Base-by-base conservation (phyloP, 2,329 filamentous ascomycete species). In the Neofusicoccum umdonicola region DNA sequence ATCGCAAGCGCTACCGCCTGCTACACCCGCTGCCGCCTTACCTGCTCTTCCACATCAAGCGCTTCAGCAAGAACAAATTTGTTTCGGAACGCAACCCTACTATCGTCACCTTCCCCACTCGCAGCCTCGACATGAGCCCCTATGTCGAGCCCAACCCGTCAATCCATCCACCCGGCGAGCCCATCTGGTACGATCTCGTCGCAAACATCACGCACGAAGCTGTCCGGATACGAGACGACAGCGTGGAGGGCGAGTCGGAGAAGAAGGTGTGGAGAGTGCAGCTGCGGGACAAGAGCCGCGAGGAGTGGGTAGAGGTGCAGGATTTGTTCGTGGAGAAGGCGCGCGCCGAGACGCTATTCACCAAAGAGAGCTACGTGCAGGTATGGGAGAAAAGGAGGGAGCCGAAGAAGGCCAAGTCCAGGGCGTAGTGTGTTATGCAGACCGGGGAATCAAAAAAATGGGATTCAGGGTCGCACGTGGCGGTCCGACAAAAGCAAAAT, bases 261-360 rank as follows among this genome's bases (percentile, higher is more conserved):
- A 91, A 91, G 79, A 96, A 96, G 76, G 92, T 93, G 12, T 99
- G 95, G 93, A 93, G 96, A 76, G 92, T 93, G 22, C 95, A 99
- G 80, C 80, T 99, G 58, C 84, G 88, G 71, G 91, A 97, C 74
- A 90, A 91, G 73, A 89, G 88, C 27, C 85, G 89, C 22, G 90
- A 91, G 39, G 90, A 96, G 75, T 99, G 95, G 95, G 87, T 96
- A 62, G 90, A 96, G 65, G 90, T 93, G 64, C 95, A 99, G 81
- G 95, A 99, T 80, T 76, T 99, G 69, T 97, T 90, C 75, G 94
- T 99, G 6, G 91, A 97, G 74, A 89, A 89, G 77, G 90, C 95
- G 19, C 90, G 94, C 78, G 91, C 87, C 68, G 94, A 99, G 81
- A 85, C 96, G 71, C 76, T 99, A 69, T 96, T 97, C 73, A 90